Evolutionary conservation across 768 basidiomycete species (phyloP), one percentile per base, ranked within the genome.

Genomic region (Suillus americanus): DNA sequence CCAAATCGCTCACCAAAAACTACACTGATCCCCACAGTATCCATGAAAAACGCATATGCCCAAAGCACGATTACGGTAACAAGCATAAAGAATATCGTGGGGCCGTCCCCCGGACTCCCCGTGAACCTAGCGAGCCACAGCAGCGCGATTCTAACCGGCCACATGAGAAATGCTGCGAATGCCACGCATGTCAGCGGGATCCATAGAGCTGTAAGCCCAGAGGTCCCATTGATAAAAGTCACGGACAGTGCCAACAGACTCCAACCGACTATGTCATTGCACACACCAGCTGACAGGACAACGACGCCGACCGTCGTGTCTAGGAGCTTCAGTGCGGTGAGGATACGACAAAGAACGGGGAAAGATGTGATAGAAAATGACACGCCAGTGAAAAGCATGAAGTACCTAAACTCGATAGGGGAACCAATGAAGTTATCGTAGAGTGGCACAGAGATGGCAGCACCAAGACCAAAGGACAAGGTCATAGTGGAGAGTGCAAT

Each of bases 251-350:
- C 97, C 9, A 99, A 85, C 0, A 98, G 80, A 2, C 83, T 85
- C 97, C 96, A 97, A 3, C 91, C 92, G 61, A 94, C 83, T 71
- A 95, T 90, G 70, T 93, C 92, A 71, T 92, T 91, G 8, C 89
- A 94, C 2, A 98, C 94, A 33, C 96, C 96, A 0, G 96, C 95
- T 5, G 93, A 92, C 8, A 99, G 84, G 2, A 92, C 95, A 37
- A 97, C 89, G 62, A 97, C 89, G 12, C 97, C 97, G 41, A 99
- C 94, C 0, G 89, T 91, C 2, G 95, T 97, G 55, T 95, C 92
- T 65, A 99, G 82, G 2, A 99, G 81, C 75, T 96, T 94, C 46
- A 96, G 85, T 70, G 96, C 94, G 0, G 90, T 88, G 60, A 98
- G 80, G 74, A 97, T 92, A 68, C 95, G 84, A 77, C 91, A 94